Conservation (phyloP, 1,284 basidiomycete genomes). For the Cryptococcus hybrid region DNA sequence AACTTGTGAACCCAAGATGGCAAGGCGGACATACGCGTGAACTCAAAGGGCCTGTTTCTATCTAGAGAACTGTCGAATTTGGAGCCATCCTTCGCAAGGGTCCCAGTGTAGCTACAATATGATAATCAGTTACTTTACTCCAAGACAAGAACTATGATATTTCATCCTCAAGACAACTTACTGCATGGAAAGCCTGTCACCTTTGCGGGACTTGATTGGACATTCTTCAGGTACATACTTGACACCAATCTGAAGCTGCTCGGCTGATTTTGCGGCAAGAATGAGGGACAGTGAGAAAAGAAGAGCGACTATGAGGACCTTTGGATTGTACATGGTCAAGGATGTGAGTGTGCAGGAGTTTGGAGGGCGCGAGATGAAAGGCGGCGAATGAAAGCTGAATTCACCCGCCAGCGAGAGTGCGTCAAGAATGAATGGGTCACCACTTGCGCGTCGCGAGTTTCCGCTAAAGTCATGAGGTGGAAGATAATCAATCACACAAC, state of each 20-base stretch:
- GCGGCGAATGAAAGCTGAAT: no score
- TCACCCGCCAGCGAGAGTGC: no score
- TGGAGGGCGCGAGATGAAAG: no score
- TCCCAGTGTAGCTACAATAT: slow-evolving; percentile 54
- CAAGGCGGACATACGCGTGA: slow-evolving; percentile 41
- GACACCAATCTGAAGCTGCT: slow-evolving; percentile 49
- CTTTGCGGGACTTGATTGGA: slow-evolving; percentile 52
- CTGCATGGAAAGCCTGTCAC: slow-evolving; percentile 55
- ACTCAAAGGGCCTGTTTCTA: slow-evolving; percentile 55
- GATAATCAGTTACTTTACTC: not conserved
- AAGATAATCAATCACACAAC: no score
- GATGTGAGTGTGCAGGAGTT: no score
- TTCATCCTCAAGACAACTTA: slow-evolving; percentile 16
- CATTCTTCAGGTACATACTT: slow-evolving; percentile 54
- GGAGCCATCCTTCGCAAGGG: slow-evolving; percentile 52
- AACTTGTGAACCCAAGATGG: not conserved
- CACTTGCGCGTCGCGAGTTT: no score
- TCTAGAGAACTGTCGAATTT: slow-evolving; percentile 58
- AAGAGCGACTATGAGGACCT: slow-evolving; percentile 29
- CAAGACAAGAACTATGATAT: not conserved
- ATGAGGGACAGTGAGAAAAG: slow-evolving; percentile 50
- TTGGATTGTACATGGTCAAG: slow-evolving; percentile 8
- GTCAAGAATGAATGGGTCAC: no score
- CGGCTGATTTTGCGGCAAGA: slow-evolving; percentile 48
- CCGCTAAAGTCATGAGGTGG: no score